Evolutionary conservation across 192 early-diverging fungal genomes (phyloP), one percentile per base, ranked within the genome.

Genomic region (Coemansia sp.): DNA sequence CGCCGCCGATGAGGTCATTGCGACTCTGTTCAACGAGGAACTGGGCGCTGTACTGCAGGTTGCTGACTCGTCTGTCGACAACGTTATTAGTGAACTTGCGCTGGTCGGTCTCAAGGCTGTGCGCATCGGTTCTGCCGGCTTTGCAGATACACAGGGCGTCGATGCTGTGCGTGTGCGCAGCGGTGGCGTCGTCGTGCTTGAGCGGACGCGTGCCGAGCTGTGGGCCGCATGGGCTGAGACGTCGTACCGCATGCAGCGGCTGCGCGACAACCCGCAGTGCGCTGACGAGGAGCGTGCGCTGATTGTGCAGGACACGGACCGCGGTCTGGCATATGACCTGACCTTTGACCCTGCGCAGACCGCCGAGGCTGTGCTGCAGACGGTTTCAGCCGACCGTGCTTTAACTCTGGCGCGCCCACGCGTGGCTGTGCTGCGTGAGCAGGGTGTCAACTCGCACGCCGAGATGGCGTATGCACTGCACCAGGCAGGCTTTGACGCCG

Each of bases 401-500:
- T 7, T 4, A 30, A 5, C 1, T 0, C 1, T 17, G 47, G 22
- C 8, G n/a, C 82, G 81, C 6, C 97, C 97, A 50, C 83, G 85
- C 52, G 95, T 99, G 18, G 96, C 93, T 1, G 87, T 99, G 30
- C 73, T 99, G 53, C 90, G 98, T 64, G 98, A 99, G 72, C 95
- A 99, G 79, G 98, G 98, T 55, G 91, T 98, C 30, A 99, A 98
- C 81, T 88, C 89, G 23, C 92, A 93, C 58, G 84, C 86, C 18
- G 98, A 99, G 73, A 89, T 98, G 87, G 95, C 96, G 0, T 94
- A 84, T 59, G 90, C 95, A 6, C 96, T 99, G 84, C 80, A 94
- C 73, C 71, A 82, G 41, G 91, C 96, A n/a, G 96, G 96, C 2
- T 99, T 99, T 73, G 82, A 82, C 2, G 86, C 90, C 11, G 89